phyloP scores from a whole-genome alignment of 208 protist genomes.

The Herpetomonas tarakana region DNA sequence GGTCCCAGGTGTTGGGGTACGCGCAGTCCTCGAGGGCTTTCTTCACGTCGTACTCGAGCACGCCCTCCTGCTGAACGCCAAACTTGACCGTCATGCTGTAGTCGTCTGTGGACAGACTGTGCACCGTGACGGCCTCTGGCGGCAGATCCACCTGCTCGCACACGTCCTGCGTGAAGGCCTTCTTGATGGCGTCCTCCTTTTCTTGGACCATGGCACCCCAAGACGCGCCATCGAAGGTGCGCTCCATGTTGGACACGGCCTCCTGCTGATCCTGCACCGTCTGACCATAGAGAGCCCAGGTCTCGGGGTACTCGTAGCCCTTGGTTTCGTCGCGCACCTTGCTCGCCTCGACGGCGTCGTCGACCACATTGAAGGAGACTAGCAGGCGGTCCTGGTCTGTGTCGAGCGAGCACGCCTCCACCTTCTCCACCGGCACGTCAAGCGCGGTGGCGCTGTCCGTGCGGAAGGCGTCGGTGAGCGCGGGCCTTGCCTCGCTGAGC shows the following conservation, averaged over 20 bases:
- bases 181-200: constrained; percentile 15
- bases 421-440: constrained; percentile 11
- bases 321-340: constrained; percentile 22
- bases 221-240: constrained; percentile 32
- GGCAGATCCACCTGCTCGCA: constrained; percentile 9
- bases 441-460: constrained; percentile 39
- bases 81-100: constrained; percentile 31
- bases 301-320: constrained; percentile 33
- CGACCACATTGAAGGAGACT: constrained; percentile 39
- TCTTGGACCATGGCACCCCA: constrained; percentile 24
- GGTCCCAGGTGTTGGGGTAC: constrained; percentile 16
- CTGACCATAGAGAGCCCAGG: constrained; percentile 43
- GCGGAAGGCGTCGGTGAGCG: constrained; percentile 47
- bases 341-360: constrained; percentile 12
- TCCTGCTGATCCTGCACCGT: constrained; percentile 32
- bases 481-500: constrained; percentile 22
- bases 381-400: constrained; percentile 37
- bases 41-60: constrained; percentile 8
- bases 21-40: constrained; percentile 13
- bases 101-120: constrained; percentile 21
- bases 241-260: constrained; percentile 18
- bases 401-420: constrained; percentile 34
- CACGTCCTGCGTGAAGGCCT: constrained; percentile 26
- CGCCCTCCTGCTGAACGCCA: not conserved
- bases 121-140: constrained; percentile 17